phyloP scores from a whole-genome alignment of 495 filamentous ascomycete genomes.

The Pyrenopolyporus hunteri region DNA sequence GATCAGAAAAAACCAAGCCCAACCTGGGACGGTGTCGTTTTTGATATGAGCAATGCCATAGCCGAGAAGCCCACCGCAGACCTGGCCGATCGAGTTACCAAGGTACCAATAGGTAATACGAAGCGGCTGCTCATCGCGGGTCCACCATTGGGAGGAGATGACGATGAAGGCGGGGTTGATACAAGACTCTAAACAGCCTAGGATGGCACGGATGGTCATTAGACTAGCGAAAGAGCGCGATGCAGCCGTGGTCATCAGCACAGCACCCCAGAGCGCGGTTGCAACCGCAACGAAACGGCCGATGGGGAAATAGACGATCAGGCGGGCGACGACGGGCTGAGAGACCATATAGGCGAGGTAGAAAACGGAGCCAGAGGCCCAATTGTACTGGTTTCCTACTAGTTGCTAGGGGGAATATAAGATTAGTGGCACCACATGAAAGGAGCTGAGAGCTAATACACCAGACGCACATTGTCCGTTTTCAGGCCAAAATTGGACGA shows the following conservation, averaged over 20 bases:
- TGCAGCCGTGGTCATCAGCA: conserved; percentile 50
- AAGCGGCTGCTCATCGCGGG: conserved; percentile 55
- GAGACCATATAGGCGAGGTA: conserved; percentile 59
- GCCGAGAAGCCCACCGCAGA: conserved; percentile 52
- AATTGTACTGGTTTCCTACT: conserved; percentile 55
- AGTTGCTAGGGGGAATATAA: conserved; percentile 49
- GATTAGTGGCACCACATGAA: conserved; percentile 51
- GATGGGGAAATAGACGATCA: conserved; percentile 66
- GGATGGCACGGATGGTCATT: conserved; percentile 54
- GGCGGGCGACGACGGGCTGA: conserved; percentile 63
- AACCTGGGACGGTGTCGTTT: conserved; percentile 44
- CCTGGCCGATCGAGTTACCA: conserved; percentile 58
- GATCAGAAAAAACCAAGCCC: conserved; percentile 54
- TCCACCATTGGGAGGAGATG: conserved; percentile 59
- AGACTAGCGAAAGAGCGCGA: conserved; percentile 48
- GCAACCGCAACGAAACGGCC: conserved; percentile 56
- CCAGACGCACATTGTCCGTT: conserved; percentile 19
- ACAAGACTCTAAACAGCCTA: conserved; percentile 57
- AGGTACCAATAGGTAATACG: conserved; percentile 57
- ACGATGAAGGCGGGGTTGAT: conserved; percentile 58
- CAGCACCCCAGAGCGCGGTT: conserved; percentile 52
- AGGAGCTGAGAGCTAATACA: neutral
- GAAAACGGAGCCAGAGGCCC: conserved; percentile 58
- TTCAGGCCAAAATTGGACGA: conserved; percentile 41
- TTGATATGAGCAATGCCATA: conserved; percentile 54